Percentiles rank a stretch among this genome's conserved stretches.
Evolutionary conservation across 768 basidiomycete species (phyloP).

Genomic region (Boletus patriciae): DNA sequence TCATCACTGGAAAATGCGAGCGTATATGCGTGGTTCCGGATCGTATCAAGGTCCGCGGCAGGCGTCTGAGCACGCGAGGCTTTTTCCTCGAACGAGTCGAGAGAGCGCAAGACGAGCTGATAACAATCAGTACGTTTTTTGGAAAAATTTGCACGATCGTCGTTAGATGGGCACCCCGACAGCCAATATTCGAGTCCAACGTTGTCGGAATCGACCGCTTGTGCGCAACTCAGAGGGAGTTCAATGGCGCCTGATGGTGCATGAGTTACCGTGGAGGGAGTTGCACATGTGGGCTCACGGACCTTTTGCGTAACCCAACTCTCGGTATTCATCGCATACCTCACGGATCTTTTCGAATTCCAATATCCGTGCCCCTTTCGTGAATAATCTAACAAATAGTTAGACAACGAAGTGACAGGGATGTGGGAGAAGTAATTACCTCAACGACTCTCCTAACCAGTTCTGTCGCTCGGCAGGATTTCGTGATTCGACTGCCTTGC

Average conservation of each 20-base stretch:
- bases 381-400: constrained; percentile 63
- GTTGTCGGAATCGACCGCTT: constrained; percentile 72
- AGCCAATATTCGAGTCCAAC: constrained; percentile 77
- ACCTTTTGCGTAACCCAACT: constrained; percentile 83
- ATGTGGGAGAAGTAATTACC: constrained; percentile 45
- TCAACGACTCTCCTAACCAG: constrained; percentile 81
- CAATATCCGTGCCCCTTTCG: constrained; percentile 82
- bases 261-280: not conserved
- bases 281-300: constrained; percentile 13
- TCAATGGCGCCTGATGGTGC: constrained; percentile 68
- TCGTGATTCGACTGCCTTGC: constrained; percentile 81
- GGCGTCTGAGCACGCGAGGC: constrained; percentile 37
- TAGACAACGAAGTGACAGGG: constrained; percentile 4
- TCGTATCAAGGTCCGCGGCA: constrained; percentile 60
- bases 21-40: constrained; percentile 83
- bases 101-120: constrained; percentile 76
- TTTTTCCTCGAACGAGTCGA: constrained; percentile 76
- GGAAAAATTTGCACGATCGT: constrained; percentile 56
- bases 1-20: constrained; percentile 84
- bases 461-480: constrained; percentile 74
- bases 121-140: constrained; percentile 74
- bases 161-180: constrained; percentile 56
- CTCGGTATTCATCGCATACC: constrained; percentile 86
- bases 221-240: constrained; percentile 82
- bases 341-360: constrained; percentile 84